Evolutionary conservation across 805 yeast species (phyloP).

Genomic region (Hanseniaspora singularis): DNA sequence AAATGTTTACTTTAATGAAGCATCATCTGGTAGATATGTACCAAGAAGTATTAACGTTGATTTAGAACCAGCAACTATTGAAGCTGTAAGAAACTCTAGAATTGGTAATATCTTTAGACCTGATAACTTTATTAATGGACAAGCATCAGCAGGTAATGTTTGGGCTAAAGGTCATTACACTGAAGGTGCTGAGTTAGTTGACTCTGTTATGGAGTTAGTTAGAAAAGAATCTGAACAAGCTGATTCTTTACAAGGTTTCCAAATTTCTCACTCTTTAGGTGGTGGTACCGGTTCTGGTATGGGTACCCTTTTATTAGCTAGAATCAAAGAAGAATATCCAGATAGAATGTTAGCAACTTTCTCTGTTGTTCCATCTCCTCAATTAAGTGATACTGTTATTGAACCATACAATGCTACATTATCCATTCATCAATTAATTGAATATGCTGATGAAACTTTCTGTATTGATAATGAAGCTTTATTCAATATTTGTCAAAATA

Average conservation of each 20-base stretch:
- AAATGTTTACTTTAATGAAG: slow-evolving; percentile 80
- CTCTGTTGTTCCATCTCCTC: slow-evolving; percentile 85
- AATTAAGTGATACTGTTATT: slow-evolving; percentile 83
- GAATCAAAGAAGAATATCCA: slow-evolving; percentile 83
- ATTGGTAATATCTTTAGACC: slow-evolving; percentile 85
- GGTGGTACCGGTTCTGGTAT: slow-evolving; percentile 97
- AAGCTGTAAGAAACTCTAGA: slow-evolving; percentile 65
- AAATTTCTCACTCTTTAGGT: slow-evolving; percentile 68
- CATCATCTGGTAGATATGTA: slow-evolving; percentile 75
- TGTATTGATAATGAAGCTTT: slow-evolving; percentile 92
- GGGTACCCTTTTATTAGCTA: slow-evolving; percentile 79
- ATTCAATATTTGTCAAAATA: slow-evolving; percentile 77
- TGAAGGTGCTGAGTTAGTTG: slow-evolving; percentile 90
- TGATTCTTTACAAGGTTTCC: slow-evolving; percentile 91
- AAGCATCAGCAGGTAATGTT: slow-evolving; percentile 86
- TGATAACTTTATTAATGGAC: slow-evolving; percentile 80
- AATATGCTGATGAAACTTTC: slow-evolving; percentile 84
- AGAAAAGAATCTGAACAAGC: slow-evolving; percentile 91
- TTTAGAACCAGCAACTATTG: slow-evolving; percentile 89
- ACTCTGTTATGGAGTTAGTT: slow-evolving; percentile 75
- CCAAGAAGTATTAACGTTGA: slow-evolving; percentile 89
- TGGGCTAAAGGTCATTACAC: slow-evolving; percentile 98
- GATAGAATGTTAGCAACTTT: slow-evolving; percentile 95
- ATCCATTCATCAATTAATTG: slow-evolving; percentile 83
- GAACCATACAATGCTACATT: slow-evolving; percentile 91